Evolutionary conservation across 2,329 filamentous ascomycete genomes (phyloP).

Genomic region (Salinomyces thailandicus): DNA sequence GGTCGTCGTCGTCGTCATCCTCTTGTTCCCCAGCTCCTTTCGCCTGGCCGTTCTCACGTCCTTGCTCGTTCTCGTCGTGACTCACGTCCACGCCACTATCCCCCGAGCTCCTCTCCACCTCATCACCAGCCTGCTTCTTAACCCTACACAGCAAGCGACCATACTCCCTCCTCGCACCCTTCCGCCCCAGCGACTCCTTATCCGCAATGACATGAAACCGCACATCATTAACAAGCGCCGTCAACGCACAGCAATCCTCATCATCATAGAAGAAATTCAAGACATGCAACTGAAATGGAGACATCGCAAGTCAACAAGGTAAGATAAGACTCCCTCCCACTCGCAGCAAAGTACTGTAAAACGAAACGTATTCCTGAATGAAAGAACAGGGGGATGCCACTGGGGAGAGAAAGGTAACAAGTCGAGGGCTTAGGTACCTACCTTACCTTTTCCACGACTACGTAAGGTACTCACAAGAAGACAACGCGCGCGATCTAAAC

Average conservation of each 20-base stretch:
- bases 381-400: neutral
- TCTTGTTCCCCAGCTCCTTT: slow-evolving; percentile 1
- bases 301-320: too few relatives aligned
- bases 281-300: slow-evolving; percentile 15
- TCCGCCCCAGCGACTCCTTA: slow-evolving; percentile 10
- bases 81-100: slow-evolving; percentile 23
- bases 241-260: slow-evolving; percentile 24
- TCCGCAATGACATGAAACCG: slow-evolving; percentile 27
- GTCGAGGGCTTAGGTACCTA: neutral
- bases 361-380: too few relatives aligned
- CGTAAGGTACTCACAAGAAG: neutral
- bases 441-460: neutral
- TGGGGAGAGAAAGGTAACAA: neutral
- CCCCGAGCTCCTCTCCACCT: slow-evolving; percentile 8
- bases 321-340: too few relatives aligned
- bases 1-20: slow-evolving; percentile 10
- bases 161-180: slow-evolving; percentile 16
- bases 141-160: slow-evolving; percentile 15
- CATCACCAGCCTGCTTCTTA: slow-evolving; percentile 13
- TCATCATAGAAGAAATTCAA: slow-evolving; percentile 26
- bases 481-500: neutral
- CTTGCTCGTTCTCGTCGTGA: neutral
- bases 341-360: too few relatives aligned
- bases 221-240: slow-evolving; percentile 19
- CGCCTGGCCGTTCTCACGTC: neutral